Percentiles rank a stretch among this genome's conserved stretches.
Evolutionary conservation across 495 filamentous ascomycete genomes (phyloP).

Genomic region (Xylaria venustula): DNA sequence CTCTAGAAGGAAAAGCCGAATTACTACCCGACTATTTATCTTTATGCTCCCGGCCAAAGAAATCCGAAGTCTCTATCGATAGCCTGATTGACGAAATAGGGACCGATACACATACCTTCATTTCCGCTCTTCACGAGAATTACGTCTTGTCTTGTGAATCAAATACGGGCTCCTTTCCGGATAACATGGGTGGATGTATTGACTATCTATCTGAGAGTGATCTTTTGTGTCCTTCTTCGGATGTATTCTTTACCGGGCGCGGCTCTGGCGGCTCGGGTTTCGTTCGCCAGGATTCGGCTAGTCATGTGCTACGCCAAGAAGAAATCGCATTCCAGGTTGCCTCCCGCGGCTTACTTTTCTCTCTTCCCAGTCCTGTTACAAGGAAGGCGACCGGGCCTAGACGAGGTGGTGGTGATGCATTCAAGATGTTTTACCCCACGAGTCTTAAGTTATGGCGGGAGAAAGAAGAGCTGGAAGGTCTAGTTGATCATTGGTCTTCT

Average conservation of each 20-base stretch:
- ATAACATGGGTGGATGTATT: slow-evolving; percentile 70
- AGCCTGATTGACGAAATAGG: slow-evolving; percentile 83
- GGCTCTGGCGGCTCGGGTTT: slow-evolving; percentile 40
- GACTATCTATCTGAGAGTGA: slow-evolving; percentile 87
- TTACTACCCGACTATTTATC: slow-evolving; percentile 60
- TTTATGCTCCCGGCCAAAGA: slow-evolving; percentile 59
- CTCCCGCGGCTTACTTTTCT: slow-evolving; percentile 77
- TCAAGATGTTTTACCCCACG: slow-evolving; percentile 86
- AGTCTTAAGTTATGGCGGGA: slow-evolving; percentile 73
- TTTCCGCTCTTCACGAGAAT: slow-evolving; percentile 93
- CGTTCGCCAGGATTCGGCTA: slow-evolving; percentile 50
- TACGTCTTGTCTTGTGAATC: slow-evolving; percentile 80
- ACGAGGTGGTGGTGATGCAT: slow-evolving; percentile 55
- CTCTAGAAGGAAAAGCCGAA: slow-evolving; percentile 40
- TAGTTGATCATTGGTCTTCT: slow-evolving; percentile 66
- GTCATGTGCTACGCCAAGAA: slow-evolving; percentile 79
- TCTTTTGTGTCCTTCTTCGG: slow-evolving; percentile 63
- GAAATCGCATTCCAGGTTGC: slow-evolving; percentile 90
- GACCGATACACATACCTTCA: slow-evolving; percentile 83
- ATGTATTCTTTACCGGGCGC: slow-evolving; percentile 51
- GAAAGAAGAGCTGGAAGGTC: slow-evolving; percentile 72
- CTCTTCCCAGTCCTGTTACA: slow-evolving; percentile 80
- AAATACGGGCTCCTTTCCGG: slow-evolving; percentile 53
- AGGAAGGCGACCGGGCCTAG: slow-evolving; percentile 47
- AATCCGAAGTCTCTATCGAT: slow-evolving; percentile 69